These are phyloP conservation scores for Metschnikowia continentalis DNA, from an alignment of 805 yeast genomes.

Conservation along the genomic window DNA sequence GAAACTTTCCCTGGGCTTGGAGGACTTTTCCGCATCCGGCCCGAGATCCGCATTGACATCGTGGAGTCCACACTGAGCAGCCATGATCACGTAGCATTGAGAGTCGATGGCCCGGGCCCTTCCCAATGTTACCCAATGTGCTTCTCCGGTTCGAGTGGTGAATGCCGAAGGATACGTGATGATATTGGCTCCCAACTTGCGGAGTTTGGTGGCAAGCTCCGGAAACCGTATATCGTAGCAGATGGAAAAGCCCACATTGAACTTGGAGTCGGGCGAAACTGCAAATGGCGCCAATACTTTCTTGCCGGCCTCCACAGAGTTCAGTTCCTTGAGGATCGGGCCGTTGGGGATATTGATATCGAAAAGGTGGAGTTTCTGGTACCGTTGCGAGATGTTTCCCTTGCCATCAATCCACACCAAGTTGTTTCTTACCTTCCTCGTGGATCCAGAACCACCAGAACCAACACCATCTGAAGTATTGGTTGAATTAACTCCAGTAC, in stretches of 20 bases:
- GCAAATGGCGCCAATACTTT: slow-evolving; percentile 31
- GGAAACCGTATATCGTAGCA: slow-evolving; percentile 91
- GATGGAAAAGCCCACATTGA: slow-evolving; percentile 62
- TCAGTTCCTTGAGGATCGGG: slow-evolving; percentile 72
- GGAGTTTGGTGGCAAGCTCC: slow-evolving; percentile 57
- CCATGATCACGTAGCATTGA: slow-evolving; percentile 82
- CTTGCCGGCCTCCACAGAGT: slow-evolving; percentile 77
- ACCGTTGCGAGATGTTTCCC: slow-evolving; percentile 65
- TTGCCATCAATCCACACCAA: slow-evolving; percentile 62
- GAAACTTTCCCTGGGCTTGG: slow-evolving; percentile 59
- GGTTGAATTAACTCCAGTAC: too few species aligned
- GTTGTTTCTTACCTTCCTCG: slow-evolving; percentile 58
- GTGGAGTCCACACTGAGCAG: slow-evolving; percentile 84
- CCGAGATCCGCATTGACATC: slow-evolving; percentile 42
- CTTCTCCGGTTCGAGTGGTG: slow-evolving; percentile 84
- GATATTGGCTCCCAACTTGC: slow-evolving; percentile 70
- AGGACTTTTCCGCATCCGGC: slow-evolving; percentile 14
- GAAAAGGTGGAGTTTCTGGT: slow-evolving; percentile 84
- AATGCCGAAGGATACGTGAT: slow-evolving; percentile 88
- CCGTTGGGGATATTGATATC: slow-evolving; percentile 84
- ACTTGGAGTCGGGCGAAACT: slow-evolving; percentile 6
- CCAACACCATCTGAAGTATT: too few species aligned
- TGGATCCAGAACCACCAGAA: slow-evolving; percentile 18
- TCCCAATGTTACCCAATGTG: slow-evolving; percentile 84
- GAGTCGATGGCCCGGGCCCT: slow-evolving; percentile 84